These are phyloP conservation scores for Starmerella stigmatis DNA, from an alignment of 805 yeast genomes.

Conservation along the genomic window DNA sequence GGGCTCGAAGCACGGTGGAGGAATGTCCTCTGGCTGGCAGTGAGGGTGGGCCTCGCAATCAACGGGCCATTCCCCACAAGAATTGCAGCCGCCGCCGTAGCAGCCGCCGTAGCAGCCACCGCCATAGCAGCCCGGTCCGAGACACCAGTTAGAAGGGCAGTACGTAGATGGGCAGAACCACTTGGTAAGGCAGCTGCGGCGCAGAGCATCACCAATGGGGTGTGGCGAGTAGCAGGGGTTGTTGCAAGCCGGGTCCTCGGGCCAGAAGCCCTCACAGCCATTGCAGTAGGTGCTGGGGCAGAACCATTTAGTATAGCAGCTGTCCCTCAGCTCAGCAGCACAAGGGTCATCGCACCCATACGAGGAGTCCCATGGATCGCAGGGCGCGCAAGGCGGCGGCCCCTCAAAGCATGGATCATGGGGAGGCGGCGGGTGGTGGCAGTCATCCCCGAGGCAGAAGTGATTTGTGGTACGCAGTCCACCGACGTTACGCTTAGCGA, in stretches of 20 bases:
- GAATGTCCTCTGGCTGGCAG: background rate
- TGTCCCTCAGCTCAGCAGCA: conserved; percentile 11
- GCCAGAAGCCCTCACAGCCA: conserved; percentile 7
- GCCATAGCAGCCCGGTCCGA: conserved; percentile 10
- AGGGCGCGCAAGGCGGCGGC: conserved; percentile 6
- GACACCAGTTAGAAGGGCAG: conserved; percentile 19
- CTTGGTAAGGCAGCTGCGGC: conserved; percentile 13
- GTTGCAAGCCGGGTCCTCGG: conserved; percentile 10
- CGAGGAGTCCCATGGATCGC: conserved; percentile 10
- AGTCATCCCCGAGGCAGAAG: conserved; percentile 9
- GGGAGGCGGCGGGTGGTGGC: conserved; percentile 4
- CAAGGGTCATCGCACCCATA: conserved; percentile 8
- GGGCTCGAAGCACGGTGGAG: conserved; percentile 9
- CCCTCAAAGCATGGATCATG: conserved; percentile 4
- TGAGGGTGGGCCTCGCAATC: no score
- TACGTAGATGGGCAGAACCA: conserved; percentile 18
- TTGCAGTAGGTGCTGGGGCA: conserved; percentile 18
- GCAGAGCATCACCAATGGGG: conserved; percentile 14
- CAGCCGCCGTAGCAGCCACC: conserved; percentile 7
- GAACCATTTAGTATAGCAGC: conserved; percentile 17
- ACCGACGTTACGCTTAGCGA: background rate
- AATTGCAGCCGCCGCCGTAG: conserved; percentile 5
- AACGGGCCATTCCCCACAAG: no score
- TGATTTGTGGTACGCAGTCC: conserved; percentile 4
- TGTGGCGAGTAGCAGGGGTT: conserved; percentile 5